Evolutionary conservation across 2,329 filamentous ascomycete species (phyloP).

Genomic region (Tolypocladium album): DNA sequence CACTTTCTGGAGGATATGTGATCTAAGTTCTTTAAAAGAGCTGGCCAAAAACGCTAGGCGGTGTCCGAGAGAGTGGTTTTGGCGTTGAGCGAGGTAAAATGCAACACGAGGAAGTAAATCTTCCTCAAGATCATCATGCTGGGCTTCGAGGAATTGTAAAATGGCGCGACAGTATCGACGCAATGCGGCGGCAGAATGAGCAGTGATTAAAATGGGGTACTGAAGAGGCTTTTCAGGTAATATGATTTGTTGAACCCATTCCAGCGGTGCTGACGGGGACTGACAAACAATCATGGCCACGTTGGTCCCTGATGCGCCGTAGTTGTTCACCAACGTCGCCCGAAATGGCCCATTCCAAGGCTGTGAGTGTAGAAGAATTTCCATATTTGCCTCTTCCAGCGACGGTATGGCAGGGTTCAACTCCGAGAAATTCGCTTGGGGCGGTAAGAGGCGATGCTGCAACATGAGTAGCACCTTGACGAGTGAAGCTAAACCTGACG

Average conservation of each 20-base stretch:
- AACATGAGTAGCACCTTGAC: slow-evolving; percentile 22
- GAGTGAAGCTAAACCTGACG: slow-evolving; percentile 16
- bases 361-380: not conserved
- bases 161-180: not conserved
- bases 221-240: not conserved
- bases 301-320: slow-evolving; percentile 24
- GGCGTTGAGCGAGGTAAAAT: not conserved
- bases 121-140: not conserved
- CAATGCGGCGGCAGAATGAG: not conserved
- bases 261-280: not conserved
- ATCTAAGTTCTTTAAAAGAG: not conserved
- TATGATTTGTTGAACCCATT: not conserved
- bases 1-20: not conserved
- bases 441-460: slow-evolving; percentile 10
- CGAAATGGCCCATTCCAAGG: slow-evolving; percentile 10
- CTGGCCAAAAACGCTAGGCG: not conserved
- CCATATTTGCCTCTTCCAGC: slow-evolving; percentile 5
- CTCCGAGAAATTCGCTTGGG: slow-evolving; percentile 11
- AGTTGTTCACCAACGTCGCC: slow-evolving; percentile 21
- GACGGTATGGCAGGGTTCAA: slow-evolving; percentile 17
- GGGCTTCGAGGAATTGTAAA: not conserved
- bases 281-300: slow-evolving; percentile 8
- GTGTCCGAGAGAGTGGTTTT: not conserved
- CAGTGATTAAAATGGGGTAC: not conserved
- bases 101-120: not conserved